Base-by-base conservation (phyloP, 2,329 filamentous ascomycete species). In the Madurella fahalii region DNA sequence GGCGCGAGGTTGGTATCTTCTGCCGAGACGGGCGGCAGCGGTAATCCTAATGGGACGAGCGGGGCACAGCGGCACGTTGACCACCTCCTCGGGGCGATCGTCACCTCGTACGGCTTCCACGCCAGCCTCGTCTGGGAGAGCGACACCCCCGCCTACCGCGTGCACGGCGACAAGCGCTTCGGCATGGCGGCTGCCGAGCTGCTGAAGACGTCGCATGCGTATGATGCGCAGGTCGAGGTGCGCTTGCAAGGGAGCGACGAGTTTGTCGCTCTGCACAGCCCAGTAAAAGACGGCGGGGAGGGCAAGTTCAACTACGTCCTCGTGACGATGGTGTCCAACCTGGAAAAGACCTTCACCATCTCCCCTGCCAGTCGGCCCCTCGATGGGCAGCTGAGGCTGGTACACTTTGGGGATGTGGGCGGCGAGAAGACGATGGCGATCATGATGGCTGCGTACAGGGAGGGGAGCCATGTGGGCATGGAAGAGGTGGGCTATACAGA, bases 101-200 rank as follows among this genome's bases (percentile, higher is more conserved):
- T 97, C 2, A 86, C 86, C 43, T 94, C 88, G 69, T 95, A 95
- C 80, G 93, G 89, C 17, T 84, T 97, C 65, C 93, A 97, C 66
- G 89, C 92, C 31, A 85, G 86, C 41, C 79, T 97, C 3, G 90
- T 97, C 18, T 91, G 89, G 63, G 91, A 96, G 73, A 94, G 89
- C 69, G 93, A 97, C 69, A 95, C 92, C 0, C 76, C 82, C 0
- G 86, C 84, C 60, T 93, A 93, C 70, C 86, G 93, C 58, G 81
- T 83, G 61, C 85, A 87, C 65, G 93, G 93, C 12, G 77, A 78
- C 32, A 82, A 87, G 67, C 81, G 93, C 17, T 97, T 97, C 72
- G 80, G 85, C 53, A 90, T 96, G 82, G 91, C 90, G 0, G 92
- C 90, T 0, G 79, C 84, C 50, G 85, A 90, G 63, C 80, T 93